Evolutionary conservation across 148 eudicot species (phyloP).

Genomic region (Rhododendron ferrugineum): DNA sequence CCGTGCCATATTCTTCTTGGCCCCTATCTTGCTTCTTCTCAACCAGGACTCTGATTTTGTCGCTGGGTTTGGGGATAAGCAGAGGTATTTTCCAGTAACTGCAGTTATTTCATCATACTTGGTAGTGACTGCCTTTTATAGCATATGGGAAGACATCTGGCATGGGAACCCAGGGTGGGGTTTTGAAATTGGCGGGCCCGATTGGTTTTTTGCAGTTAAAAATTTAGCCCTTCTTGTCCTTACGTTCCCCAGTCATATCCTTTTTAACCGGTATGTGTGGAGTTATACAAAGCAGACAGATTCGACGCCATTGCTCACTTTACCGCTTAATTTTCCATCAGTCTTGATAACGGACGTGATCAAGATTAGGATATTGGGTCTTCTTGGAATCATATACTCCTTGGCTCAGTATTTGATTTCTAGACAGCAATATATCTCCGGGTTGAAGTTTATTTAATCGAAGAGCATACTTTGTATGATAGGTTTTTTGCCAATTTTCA

Average conservation of each 20-base stretch:
- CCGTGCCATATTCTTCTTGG: slow-evolving; percentile 94
- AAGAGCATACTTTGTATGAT: slow-evolving; percentile 24
- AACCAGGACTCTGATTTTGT: slow-evolving; percentile 97
- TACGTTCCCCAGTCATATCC: slow-evolving; percentile 88
- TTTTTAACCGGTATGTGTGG: slow-evolving; percentile 94
- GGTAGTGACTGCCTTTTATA: slow-evolving; percentile 61
- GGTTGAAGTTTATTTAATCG: slow-evolving; percentile 82
- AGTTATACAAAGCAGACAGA: slow-evolving; percentile 72
- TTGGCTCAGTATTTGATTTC: slow-evolving; percentile 85
- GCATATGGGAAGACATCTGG: slow-evolving; percentile 92
- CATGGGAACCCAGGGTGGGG: slow-evolving; percentile 94
- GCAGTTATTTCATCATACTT: slow-evolving; percentile 67
- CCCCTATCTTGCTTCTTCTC: slow-evolving; percentile 81
- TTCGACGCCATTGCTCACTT: slow-evolving; percentile 60
- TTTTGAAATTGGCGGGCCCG: slow-evolving; percentile 81
- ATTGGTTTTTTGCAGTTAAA: slow-evolving; percentile 88
- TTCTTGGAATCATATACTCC: slow-evolving; percentile 85
- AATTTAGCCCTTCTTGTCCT: slow-evolving; percentile 85
- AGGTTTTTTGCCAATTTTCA: slow-evolving; percentile 19
- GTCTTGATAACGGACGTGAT: slow-evolving; percentile 76
- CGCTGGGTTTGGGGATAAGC: slow-evolving; percentile 97
- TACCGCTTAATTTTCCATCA: slow-evolving; percentile 85
- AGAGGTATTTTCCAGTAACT: slow-evolving; percentile 89
- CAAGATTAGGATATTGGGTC: slow-evolving; percentile 84
- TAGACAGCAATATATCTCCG: slow-evolving; percentile 89